These are phyloP conservation scores for Nicotiana tabacum DNA, from an alignment of 257 asterid genomes.

Conservation along the genomic window DNA sequence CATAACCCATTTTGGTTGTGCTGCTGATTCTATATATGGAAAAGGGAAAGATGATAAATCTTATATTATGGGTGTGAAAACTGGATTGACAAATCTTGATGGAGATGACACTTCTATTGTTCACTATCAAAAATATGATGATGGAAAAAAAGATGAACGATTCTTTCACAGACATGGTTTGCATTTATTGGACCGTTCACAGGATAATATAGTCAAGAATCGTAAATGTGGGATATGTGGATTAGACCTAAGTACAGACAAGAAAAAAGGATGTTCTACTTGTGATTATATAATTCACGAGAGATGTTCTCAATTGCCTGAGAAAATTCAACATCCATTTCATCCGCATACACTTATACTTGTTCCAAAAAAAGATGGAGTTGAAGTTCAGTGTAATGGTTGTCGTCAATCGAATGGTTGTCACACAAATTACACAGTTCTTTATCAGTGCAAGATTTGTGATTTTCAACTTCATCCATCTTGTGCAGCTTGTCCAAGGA, in stretches of 20 bases:
- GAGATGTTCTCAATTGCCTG: background rate
- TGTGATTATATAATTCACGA: constrained; percentile 6
- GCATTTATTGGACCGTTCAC: background rate
- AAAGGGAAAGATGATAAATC: background rate
- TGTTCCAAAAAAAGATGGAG: background rate
- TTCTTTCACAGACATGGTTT: background rate
- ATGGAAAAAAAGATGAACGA: background rate
- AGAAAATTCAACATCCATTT: constrained; percentile 7
- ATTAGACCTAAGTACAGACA: background rate
- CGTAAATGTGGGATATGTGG: background rate
- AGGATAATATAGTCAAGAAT: background rate
- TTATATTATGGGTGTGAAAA: background rate
- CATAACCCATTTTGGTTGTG: background rate
- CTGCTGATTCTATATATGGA: background rate
- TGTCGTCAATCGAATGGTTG: constrained; percentile 5
- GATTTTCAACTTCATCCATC: constrained; percentile 6
- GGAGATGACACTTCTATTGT: background rate
- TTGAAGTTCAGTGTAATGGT: background rate
- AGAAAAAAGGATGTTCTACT: background rate
- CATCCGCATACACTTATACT: background rate
- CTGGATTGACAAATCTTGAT: background rate
- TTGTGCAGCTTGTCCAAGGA: constrained; percentile 8
- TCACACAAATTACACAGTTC: background rate
- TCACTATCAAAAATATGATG: background rate
- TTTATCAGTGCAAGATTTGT: background rate